Evolutionary conservation across 2,329 filamentous ascomycete genomes (phyloP), one percentile per base, ranked within the genome.

Genomic region (Teratosphaeria destructans): DNA sequence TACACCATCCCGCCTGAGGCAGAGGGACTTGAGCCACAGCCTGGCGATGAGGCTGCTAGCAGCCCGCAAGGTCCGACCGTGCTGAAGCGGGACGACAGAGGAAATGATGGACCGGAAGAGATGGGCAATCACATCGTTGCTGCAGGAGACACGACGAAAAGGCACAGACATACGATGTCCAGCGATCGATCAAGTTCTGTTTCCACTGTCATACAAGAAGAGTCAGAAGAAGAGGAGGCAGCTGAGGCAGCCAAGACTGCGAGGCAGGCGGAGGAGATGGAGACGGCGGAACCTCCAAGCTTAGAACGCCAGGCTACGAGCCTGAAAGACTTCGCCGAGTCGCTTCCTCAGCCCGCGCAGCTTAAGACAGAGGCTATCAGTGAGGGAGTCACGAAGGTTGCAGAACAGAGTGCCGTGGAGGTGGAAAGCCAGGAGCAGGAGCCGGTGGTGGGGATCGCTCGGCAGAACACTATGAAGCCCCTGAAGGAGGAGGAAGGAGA

Each of bases 1-100:
- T 96, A 97, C 77, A 97, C 95, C 61, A 85, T 99, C 53, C 93
- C 94, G 0, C 85, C 89, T 2, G 93, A 97, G 74, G 93, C 94
- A 3, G 93, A 97, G 74, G 93, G 92, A 0, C 76, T 90, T 1
- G 89, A 93, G 58, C 64, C 70, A 14, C 59, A 59, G 47, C 56
- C 56, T 55, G 65, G 59, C 26, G 60, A 62, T 14, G 60, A 57
- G 23, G 57, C 54, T 19, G 57, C 55, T 23, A 19, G 16, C n/a
- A 19, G 43, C 3, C 55, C 58, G 56, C 61, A 59, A 10, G 39
- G 69, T 56, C 71, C 71, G 8, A 61, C 69, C 14, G 70, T 76
- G 29, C 58, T 74, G 57, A 75, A 71, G 70, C 67, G 73, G 23
- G 73, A 74, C 5, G 62, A 52, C 27, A 52, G 32, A 23, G 55